Conservation (phyloP, 2,329 filamentous ascomycete genomes). For the Colletotrichum viniferum region DNA sequence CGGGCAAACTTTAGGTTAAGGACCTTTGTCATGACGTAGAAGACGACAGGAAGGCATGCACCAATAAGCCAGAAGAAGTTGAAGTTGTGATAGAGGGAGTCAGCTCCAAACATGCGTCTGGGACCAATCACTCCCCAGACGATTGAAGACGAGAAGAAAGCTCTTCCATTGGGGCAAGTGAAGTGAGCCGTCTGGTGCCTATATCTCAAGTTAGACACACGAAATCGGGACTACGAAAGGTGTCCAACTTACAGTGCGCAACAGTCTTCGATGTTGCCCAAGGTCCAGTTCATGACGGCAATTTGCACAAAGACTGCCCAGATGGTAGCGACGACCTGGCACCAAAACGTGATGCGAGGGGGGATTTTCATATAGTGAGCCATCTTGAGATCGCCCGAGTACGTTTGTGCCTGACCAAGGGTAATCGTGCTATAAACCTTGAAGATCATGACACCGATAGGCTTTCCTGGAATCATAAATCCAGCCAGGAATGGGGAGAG, state of each 20-base stretch:
- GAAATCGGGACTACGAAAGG: accelerated
- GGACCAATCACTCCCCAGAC: constrained; percentile 65
- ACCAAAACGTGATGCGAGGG: constrained; percentile 63
- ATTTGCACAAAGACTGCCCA: constrained; percentile 46
- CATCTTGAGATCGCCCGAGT: constrained; percentile 53
- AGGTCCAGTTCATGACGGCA: constrained; percentile 34
- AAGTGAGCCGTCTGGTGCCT: constrained; percentile 43
- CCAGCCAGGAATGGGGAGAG: constrained; percentile 49
- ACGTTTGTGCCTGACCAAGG: constrained; percentile 28
- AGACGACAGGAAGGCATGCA: constrained; percentile 48
- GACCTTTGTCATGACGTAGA: constrained; percentile 44
- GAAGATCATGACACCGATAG: constrained; percentile 41
- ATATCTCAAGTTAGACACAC: constrained; percentile 31
- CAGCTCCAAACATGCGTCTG: constrained; percentile 56
- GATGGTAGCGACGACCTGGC: constrained; percentile 62
- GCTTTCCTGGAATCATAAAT: constrained; percentile 54
- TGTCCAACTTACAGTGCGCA: constrained; percentile 28
- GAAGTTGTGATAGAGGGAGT: constrained; percentile 28
- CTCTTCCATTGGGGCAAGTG: constrained; percentile 44
- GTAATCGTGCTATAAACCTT: constrained; percentile 35
- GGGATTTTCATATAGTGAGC: constrained; percentile 60
- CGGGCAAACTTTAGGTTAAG: constrained; percentile 39
- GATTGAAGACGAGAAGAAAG: constrained; percentile 56
- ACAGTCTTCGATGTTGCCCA: constrained; percentile 50
- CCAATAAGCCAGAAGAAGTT: constrained; percentile 42